Conservation (phyloP, 1,139 yeast species). For the Geotrichum aggregatum region DNA sequence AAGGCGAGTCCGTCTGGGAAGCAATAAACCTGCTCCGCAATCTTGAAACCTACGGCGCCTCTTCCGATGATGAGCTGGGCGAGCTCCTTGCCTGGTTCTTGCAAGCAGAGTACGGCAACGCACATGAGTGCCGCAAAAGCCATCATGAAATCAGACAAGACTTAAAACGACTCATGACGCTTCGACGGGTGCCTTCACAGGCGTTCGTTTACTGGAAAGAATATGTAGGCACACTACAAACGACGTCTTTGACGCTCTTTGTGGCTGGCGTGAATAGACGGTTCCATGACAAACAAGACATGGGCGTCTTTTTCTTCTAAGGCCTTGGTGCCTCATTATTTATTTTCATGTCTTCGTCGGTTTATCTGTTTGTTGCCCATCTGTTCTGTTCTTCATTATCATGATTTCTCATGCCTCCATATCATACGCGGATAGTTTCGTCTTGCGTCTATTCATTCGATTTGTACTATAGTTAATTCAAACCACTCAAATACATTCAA, state of each 20-base stretch:
- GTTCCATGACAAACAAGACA: slow-evolving; percentile 15
- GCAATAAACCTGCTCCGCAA: slow-evolving; percentile 16
- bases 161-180: not conserved
- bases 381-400: too few species aligned
- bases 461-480: too few species aligned
- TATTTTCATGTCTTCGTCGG: too few species aligned
- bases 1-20: slow-evolving; percentile 12
- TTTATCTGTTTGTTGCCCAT: too few species aligned
- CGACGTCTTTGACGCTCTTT: slow-evolving; percentile 17
- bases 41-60: slow-evolving; percentile 13
- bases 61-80: slow-evolving; percentile 19
- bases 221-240: slow-evolving; percentile 15
- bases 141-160: slow-evolving; percentile 11
- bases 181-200: slow-evolving; percentile 8
- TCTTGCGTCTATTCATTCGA: too few species aligned
- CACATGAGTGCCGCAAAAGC: slow-evolving; percentile 11
- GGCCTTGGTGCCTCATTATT: too few species aligned
- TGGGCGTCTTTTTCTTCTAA: slow-evolving; percentile 19
- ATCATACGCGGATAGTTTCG: too few species aligned
- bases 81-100: slow-evolving; percentile 19
- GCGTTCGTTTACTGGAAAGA: slow-evolving; percentile 21
- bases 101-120: slow-evolving; percentile 19
- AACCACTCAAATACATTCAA: too few species aligned
- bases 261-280: slow-evolving; percentile 19
- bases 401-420: too few species aligned